Percentiles rank a stretch among this genome's conserved stretches.
phyloP scores from a whole-genome alignment of 1,284 basidiomycete genomes.

The Leccinum ambiguum region DNA sequence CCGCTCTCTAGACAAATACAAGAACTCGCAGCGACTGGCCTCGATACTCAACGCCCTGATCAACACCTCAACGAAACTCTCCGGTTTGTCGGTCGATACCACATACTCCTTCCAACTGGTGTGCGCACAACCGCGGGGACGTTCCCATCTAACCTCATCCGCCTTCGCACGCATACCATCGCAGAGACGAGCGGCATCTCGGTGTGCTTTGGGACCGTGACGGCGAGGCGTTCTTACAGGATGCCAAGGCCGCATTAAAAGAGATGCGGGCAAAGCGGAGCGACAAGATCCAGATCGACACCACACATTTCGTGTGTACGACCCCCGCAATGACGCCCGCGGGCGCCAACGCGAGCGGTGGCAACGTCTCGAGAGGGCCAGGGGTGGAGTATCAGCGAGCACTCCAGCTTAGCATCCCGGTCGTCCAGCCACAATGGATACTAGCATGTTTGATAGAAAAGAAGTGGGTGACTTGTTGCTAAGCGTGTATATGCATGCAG shows the following conservation, averaged over 20 bases:
- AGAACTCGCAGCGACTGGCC: slow-evolving; percentile 85
- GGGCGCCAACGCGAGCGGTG: slow-evolving; percentile 56
- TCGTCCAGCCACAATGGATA: slow-evolving; percentile 49
- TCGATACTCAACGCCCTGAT: slow-evolving; percentile 78
- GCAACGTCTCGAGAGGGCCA: slow-evolving; percentile 47
- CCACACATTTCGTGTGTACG: slow-evolving; percentile 95
- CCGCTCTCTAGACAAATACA: slow-evolving; percentile 86
- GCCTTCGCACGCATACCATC: slow-evolving; percentile 89
- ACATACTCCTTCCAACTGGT: slow-evolving; percentile 93
- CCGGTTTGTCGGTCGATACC: slow-evolving; percentile 84
- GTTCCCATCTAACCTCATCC: slow-evolving; percentile 79
- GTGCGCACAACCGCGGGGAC: slow-evolving; percentile 88
- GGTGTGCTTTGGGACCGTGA: slow-evolving; percentile 88
- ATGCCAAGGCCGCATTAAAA: slow-evolving; percentile 72
- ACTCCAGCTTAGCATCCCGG: slow-evolving; percentile 84
- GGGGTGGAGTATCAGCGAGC: slow-evolving; percentile 91
- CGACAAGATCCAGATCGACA: slow-evolving; percentile 94
- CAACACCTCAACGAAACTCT: slow-evolving; percentile 89
- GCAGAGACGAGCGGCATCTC: slow-evolving; percentile 90
- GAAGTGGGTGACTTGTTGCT: no score
- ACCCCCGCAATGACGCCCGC: slow-evolving; percentile 70
- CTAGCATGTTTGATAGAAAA: no score
- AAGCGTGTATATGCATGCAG: no score
- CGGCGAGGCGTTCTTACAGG: slow-evolving; percentile 71
- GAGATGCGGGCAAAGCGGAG: slow-evolving; percentile 86